A percentile compares a stretch with the other conserved stretches of the same genome.
phyloP scores from a whole-genome alignment of 129 eudicot genomes.

The Chrysanthemum seticuspe region DNA sequence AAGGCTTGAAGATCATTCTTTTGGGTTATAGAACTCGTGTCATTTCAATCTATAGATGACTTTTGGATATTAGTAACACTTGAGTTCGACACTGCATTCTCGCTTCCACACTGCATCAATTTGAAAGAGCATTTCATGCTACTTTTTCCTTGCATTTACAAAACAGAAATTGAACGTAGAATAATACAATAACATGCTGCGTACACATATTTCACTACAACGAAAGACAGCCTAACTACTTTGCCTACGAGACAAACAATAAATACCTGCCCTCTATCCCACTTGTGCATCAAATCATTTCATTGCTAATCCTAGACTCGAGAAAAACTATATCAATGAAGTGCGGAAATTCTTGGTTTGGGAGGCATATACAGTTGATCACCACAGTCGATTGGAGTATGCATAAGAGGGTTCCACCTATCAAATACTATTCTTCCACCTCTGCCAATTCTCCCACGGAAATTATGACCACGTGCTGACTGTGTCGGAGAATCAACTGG shows the following conservation, averaged over 20 bases:
- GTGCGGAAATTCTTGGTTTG: conserved; percentile 39
- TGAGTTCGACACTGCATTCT: no score
- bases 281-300: conserved; percentile 1
- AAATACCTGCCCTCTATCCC: not conserved
- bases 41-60: no score
- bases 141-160: conserved; percentile 26
- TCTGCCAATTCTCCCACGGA: conserved; percentile 84
- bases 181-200: conserved; percentile 10
- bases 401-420: conserved; percentile 74
- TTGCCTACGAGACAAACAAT: not conserved
- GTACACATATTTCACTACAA: not conserved
- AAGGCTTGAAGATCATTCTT: no score
- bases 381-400: conserved; percentile 57
- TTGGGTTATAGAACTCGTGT: no score
- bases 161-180: not conserved
- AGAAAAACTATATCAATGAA: conserved; percentile 25
- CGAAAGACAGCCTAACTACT: not conserved
- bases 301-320: conserved; percentile 4
- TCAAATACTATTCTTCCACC: conserved; percentile 93
- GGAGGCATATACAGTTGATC: conserved; percentile 57
- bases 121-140: not conserved
- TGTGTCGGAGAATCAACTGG: conserved; percentile 47
- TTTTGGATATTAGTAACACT: no score
- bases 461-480: conserved; percentile 31
- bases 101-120: not conserved